Conservation (phyloP, 140 eudicot genomes). For the Ambrosia hybrid region DNA sequence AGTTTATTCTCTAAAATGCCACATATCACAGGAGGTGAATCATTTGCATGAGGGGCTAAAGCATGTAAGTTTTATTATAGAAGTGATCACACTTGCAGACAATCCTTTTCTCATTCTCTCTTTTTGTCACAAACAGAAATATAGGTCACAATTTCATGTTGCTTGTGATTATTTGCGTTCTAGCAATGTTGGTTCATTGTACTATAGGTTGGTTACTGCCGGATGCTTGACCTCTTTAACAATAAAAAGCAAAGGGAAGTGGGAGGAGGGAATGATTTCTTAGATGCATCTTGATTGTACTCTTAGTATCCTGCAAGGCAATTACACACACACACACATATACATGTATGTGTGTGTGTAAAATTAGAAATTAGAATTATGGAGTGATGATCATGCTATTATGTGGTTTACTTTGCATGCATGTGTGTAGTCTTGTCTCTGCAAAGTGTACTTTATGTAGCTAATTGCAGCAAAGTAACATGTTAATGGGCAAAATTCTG, state of each 20-base stretch:
- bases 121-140: conserved; percentile 1
- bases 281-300: no score
- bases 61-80: conserved; percentile 58
- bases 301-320: no score
- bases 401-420: no score
- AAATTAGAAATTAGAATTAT: no score
- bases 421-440: no score
- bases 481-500: no score
- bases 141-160: neutral
- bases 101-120: neutral
- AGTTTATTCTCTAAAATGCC: conserved; percentile 86
- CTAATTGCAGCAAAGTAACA: no score
- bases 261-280: neutral
- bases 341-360: no score
- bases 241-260: neutral
- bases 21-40: conserved; percentile 96
- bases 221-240: neutral
- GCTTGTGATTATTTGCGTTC: neutral
- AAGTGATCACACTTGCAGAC: conserved; percentile 6
- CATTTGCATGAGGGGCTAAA: conserved; percentile 95
- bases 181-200: neutral
- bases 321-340: no score
- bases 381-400: no score
- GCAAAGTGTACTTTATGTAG: no score
- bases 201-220: neutral